Evolutionary conservation across 768 basidiomycete species (phyloP), one percentile per base, ranked within the genome.

Genomic region (Leucocoprinus leucothites): DNA sequence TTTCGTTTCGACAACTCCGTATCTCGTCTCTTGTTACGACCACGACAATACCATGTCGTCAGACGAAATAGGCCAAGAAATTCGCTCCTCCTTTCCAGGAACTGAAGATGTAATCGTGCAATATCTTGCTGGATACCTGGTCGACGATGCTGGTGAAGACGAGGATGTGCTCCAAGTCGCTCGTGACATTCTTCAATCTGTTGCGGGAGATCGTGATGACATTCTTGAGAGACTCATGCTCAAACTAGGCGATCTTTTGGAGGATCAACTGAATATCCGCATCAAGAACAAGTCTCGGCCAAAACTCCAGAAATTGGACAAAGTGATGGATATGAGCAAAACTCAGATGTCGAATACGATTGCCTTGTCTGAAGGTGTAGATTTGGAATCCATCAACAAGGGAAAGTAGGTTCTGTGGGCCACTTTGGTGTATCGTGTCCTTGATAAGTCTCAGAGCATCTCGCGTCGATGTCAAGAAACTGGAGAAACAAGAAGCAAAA

Each of bases 401-500:
- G 92, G 89, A 76, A 94, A 94, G 90, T 92, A 75, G 67, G 69
- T 74, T 11, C 19, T 25, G 36, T 31, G 7, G 43, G 58, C 40
- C 24, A 45, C 43, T 35, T 49, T 18, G 43, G 50, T 51, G 28
- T 51, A 48, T 52, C 57, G 57, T 61, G 38, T 59, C 52, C 47
- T 41, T 13, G 48, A 48, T 35, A 48, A 42, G 26, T 54, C 56
- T 31, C 24, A 69, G 94, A 72, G 91, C 89, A 31, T 92, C 91
- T 35, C 86, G 89, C 25, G 94, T 97, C 45, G 94, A 97, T 73
- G 82, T 97, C 57, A 96, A 94, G 72, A 95, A 95, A 64, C 82
- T 97, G 8, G 94, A 96, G 73, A 96, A 97, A 71, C 91, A 94
- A 63, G 97, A 99, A 70, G 93, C 94, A 1, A 99, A 99, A 69